Conservation (phyloP, 495 filamentous ascomycete species). For the Penicillium nucicola region DNA sequence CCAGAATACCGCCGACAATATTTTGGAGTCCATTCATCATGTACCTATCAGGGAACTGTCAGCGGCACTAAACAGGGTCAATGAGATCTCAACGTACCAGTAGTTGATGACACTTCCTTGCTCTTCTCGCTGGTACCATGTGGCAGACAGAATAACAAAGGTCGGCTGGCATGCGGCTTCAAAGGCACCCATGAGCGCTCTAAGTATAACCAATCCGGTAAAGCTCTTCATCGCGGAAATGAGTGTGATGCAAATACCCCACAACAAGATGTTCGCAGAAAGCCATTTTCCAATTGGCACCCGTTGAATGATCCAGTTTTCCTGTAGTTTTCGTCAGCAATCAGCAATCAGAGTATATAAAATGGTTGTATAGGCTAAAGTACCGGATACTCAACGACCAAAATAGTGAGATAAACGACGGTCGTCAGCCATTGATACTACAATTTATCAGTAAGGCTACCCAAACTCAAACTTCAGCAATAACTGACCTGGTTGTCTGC, state of each 20-base stretch:
- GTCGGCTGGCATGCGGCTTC: constrained; percentile 62
- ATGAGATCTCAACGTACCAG: constrained; percentile 42
- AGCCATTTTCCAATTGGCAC: constrained; percentile 60
- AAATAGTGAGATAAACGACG: constrained; percentile 50
- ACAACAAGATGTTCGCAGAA: constrained; percentile 55
- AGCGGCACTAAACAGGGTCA: neutral
- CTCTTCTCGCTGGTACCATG: constrained; percentile 68
- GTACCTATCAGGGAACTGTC: constrained; percentile 33
- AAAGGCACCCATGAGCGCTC: constrained; percentile 62
- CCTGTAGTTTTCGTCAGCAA: neutral
- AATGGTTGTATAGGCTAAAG: neutral
- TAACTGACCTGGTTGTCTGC: constrained; percentile 41
- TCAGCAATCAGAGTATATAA: too few relatives aligned
- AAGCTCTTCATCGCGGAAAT: constrained; percentile 58
- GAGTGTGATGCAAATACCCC: constrained; percentile 52
- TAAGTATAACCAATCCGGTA: constrained; percentile 47
- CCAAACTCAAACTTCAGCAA: neutral
- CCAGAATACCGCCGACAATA: constrained; percentile 50
- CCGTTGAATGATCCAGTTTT: constrained; percentile 52
- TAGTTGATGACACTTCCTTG: constrained; percentile 60
- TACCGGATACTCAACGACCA: constrained; percentile 52
- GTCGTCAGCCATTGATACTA: constrained; percentile 50
- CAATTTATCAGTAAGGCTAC: neutral
- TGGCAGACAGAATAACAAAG: constrained; percentile 54
- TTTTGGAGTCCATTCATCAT: constrained; percentile 62